Evolutionary conservation across 345 rosid species (phyloP).

Genomic region (Salix caprea): DNA sequence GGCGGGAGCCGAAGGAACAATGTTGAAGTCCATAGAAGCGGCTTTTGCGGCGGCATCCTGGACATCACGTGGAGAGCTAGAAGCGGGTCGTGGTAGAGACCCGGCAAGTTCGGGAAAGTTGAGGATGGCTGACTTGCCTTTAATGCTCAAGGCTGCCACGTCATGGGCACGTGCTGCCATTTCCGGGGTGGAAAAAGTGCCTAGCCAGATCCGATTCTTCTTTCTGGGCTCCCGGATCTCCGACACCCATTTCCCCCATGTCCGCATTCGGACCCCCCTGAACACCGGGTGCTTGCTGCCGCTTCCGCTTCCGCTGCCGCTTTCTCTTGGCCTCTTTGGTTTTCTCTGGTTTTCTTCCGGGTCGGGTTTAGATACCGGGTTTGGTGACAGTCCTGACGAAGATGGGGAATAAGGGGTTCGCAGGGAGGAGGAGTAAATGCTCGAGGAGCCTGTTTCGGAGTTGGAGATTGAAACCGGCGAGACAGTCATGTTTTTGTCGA

Average conservation of each 20-base stretch:
- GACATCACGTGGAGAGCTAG: conserved; percentile 74
- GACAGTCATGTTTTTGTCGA: conserved; percentile 1
- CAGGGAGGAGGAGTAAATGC: conserved; percentile 12
- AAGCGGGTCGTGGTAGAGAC: conserved; percentile 71
- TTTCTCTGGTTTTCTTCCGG: background rate
- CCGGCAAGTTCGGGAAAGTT: conserved; percentile 79
- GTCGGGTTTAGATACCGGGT: conserved; percentile 1
- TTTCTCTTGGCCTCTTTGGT: background rate
- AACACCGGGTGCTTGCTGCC: conserved; percentile 53
- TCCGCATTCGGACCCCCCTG: conserved; percentile 83
- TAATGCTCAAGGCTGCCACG: conserved; percentile 83
- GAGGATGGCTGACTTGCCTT: conserved; percentile 73
- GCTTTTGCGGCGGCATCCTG: conserved; percentile 89
- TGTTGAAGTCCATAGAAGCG: conserved; percentile 55
- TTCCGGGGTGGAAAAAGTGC: conserved; percentile 81
- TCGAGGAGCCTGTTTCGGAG: conserved; percentile 11
- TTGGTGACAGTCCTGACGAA: conserved; percentile 7
- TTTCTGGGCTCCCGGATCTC: conserved; percentile 97
- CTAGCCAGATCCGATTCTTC: conserved; percentile 94
- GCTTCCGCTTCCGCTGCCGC: background rate
- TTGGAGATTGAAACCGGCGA: background rate
- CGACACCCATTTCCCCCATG: conserved; percentile 99
- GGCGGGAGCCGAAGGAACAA: background rate
- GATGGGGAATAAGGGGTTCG: conserved; percentile 6
- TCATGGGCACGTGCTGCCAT: conserved; percentile 99